Percentiles rank a stretch among this genome's conserved stretches.
These are phyloP conservation scores for Fusarium buharicum DNA, from an alignment of 2,329 filamentous ascomycete genomes.

Conservation along the genomic window DNA sequence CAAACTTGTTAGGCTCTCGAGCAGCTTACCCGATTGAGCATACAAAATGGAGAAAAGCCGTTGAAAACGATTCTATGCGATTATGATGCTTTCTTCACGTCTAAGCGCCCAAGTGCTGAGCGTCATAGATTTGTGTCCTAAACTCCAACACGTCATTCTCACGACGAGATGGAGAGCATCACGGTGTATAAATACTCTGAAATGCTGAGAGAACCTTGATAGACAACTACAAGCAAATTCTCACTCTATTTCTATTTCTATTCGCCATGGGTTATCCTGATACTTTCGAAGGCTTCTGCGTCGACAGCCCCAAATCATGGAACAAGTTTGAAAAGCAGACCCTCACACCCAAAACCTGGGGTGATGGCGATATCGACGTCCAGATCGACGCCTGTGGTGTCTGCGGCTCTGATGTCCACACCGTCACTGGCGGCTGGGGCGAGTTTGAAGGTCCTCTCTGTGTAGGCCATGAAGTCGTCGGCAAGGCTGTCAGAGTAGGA, in stretches of 20 bases:
- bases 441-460: constrained; percentile 59
- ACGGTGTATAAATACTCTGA: constrained; percentile 21
- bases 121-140: constrained; percentile 24
- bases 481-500: constrained; percentile 65
- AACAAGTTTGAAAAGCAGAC: constrained; percentile 53
- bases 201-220: constrained; percentile 26
- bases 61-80: background rate
- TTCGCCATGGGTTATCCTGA: constrained; percentile 57
- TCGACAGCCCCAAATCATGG: constrained; percentile 56
- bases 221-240: background rate
- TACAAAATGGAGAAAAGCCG: background rate
- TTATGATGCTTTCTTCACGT: constrained; percentile 6
- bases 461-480: constrained; percentile 74
- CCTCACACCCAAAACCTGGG: constrained; percentile 70
- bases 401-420: constrained; percentile 72
- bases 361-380: constrained; percentile 73
- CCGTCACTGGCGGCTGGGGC: constrained; percentile 56
- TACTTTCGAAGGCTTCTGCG: constrained; percentile 56
- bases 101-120: constrained; percentile 4
- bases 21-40: constrained; percentile 16
- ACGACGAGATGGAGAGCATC: background rate
- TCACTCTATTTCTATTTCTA: background rate
- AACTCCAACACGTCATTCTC: constrained; percentile 21
- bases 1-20: background rate
- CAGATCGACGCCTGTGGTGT: constrained; percentile 73